phyloP scores from a whole-genome alignment of 2,329 filamentous ascomycete species.

The Hortaea werneckii region DNA sequence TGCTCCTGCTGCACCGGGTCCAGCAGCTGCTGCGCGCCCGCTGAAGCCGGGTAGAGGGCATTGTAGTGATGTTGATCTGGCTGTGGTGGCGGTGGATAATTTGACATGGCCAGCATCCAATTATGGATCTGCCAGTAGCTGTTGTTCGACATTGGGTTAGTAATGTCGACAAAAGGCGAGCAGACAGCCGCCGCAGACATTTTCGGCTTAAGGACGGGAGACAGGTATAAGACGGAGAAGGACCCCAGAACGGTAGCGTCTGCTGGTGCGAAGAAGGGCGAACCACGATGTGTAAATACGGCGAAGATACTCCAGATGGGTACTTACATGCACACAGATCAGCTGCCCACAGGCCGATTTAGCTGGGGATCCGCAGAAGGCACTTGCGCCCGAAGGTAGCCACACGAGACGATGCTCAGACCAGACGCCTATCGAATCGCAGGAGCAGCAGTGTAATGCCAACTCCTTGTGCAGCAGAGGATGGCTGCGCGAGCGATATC shows the following conservation, averaged over 20 bases:
- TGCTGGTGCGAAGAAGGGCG: not conserved
- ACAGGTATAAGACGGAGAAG: not conserved
- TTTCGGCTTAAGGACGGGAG: conserved; percentile 3
- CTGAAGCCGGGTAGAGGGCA: conserved; percentile 20
- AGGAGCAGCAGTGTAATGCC: not conserved
- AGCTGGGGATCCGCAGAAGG: not conserved
- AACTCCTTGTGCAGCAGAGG: not conserved
- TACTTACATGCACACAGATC: conserved; percentile 5
- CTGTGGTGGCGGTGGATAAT: conserved; percentile 26
- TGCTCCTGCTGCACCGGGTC: conserved; percentile 25
- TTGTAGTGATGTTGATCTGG: conserved; percentile 27
- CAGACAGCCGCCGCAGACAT: conserved; percentile 5
- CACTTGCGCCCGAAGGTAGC: not conserved
- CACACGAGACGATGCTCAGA: not conserved
- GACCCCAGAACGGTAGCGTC: conserved; percentile 1
- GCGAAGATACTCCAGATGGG: conserved; percentile 2
- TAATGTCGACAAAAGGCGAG: conserved; percentile 2
- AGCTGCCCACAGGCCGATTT: not conserved
- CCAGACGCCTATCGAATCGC: not conserved
- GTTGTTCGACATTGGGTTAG: conserved; percentile 24
- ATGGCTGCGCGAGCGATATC: conserved; percentile 1
- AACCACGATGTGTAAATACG: conserved; percentile 2
- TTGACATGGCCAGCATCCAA: conserved; percentile 28
- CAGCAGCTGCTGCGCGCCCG: conserved; percentile 22
- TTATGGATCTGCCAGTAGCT: conserved; percentile 25